Evolutionary conservation across 768 basidiomycete species (phyloP).

Genomic region (Lactarius akahatsu): DNA sequence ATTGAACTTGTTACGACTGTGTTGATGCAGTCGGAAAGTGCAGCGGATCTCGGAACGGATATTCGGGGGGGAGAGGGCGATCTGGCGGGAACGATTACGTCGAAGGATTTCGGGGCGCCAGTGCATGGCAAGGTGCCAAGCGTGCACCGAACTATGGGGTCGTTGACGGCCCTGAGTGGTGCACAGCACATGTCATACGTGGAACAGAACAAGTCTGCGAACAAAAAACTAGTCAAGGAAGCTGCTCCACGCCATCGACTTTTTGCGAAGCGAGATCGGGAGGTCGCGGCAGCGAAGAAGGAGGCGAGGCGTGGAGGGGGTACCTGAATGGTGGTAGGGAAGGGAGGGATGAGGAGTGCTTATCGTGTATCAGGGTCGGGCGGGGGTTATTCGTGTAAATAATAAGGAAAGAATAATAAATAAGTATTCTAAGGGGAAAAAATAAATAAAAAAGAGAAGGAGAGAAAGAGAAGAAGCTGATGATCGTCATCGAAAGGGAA

Average conservation of each 20-base stretch:
- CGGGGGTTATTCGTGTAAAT: neutral
- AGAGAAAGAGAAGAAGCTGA: constrained; percentile 7
- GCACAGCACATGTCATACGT: constrained; percentile 91
- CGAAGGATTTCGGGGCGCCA: constrained; percentile 79
- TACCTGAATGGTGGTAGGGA: constrained; percentile 19
- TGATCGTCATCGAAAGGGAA: constrained; percentile 15
- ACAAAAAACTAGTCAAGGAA: constrained; percentile 68
- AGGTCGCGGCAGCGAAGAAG: constrained; percentile 55
- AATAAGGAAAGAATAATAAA: constrained; percentile 1
- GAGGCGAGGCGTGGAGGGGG: constrained; percentile 33
- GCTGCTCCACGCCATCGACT: constrained; percentile 64
- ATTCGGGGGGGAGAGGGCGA: constrained; percentile 82
- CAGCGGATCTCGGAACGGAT: constrained; percentile 85
- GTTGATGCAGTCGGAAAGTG: constrained; percentile 85
- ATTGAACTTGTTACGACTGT: constrained; percentile 96
- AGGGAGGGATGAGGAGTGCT: neutral
- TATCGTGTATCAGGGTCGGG: neutral
- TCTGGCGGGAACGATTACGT: constrained; percentile 80
- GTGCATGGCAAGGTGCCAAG: constrained; percentile 51
- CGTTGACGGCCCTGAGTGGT: constrained; percentile 79
- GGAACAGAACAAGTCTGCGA: constrained; percentile 88
- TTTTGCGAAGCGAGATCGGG: constrained; percentile 81
- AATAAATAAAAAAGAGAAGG: neutral
- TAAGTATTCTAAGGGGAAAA: neutral
- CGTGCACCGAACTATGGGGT: constrained; percentile 78